Percentiles rank a stretch among this genome's conserved stretches.
Conservation (phyloP, 495 filamentous ascomycete genomes). For the Lophium mytilinum region DNA sequence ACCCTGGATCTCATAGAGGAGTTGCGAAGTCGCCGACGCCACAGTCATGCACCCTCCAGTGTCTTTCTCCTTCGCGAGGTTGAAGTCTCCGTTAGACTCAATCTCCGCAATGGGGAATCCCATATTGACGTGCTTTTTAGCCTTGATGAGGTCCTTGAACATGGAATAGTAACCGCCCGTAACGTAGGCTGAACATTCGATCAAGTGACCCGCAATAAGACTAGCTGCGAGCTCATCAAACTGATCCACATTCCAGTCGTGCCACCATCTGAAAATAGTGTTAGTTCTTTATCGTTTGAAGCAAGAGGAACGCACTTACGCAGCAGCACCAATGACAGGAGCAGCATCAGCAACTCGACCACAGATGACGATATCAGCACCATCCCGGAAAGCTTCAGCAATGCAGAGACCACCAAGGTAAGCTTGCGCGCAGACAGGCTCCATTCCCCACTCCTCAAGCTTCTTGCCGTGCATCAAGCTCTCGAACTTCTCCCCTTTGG, state of each 20-base stretch:
- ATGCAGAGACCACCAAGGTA: constrained; percentile 23
- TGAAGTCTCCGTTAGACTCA: constrained; percentile 15
- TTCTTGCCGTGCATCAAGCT: constrained; percentile 25
- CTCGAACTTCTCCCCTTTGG: constrained; percentile 24
- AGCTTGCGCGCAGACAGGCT: constrained; percentile 20
- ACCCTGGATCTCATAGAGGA: constrained; percentile 28
- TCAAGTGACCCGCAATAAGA: constrained; percentile 23
- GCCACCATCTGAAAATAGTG: constrained; percentile 5
- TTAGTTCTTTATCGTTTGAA: too few relatives aligned
- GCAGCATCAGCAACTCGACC: constrained; percentile 21
- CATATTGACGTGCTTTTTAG: constrained; percentile 14
- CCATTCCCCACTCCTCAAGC: constrained; percentile 19
- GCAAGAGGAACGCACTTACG: background rate
- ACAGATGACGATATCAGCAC: constrained; percentile 22
- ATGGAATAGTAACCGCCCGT: constrained; percentile 18
- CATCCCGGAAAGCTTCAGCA: constrained; percentile 16
- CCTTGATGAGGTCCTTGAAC: constrained; percentile 9
- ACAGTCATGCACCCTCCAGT: constrained; percentile 16
- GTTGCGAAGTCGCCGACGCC: constrained; percentile 15
- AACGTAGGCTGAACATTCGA: constrained; percentile 25
- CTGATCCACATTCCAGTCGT: constrained; percentile 15
- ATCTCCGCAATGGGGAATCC: constrained; percentile 26
- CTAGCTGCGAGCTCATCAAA: constrained; percentile 23
- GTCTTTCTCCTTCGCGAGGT: constrained; percentile 21
- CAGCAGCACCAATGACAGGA: constrained; percentile 24